Evolutionary conservation across 2,329 filamentous ascomycete genomes (phyloP).

Genomic region (Paraphoma sp.): DNA sequence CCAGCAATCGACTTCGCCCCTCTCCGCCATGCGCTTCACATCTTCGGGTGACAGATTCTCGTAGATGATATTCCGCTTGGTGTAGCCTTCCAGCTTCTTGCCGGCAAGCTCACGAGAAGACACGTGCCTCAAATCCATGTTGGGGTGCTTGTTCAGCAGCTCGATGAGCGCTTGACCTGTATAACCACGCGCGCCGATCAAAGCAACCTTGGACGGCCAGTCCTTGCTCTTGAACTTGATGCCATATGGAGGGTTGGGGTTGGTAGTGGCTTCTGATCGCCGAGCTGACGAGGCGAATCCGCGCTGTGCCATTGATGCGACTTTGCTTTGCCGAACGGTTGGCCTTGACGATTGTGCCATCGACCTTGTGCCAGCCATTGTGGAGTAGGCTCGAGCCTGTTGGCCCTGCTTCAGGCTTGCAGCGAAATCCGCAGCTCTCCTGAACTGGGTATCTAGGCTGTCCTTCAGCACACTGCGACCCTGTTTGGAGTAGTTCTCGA

Average conservation of each 20-base stretch:
- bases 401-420: constrained; percentile 65
- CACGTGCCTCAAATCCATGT: constrained; percentile 89
- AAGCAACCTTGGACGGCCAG: constrained; percentile 77
- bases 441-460: constrained; percentile 85
- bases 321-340: constrained; percentile 23
- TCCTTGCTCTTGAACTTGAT: constrained; percentile 87
- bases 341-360: constrained; percentile 35
- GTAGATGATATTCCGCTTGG: constrained; percentile 89
- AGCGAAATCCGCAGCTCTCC: constrained; percentile 76
- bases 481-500: constrained; percentile 83
- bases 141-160: constrained; percentile 84
- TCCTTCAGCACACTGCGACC: constrained; percentile 88
- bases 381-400: constrained; percentile 72
- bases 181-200: constrained; percentile 92
- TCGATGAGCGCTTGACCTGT: constrained; percentile 90
- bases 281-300: constrained; percentile 63
- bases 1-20: constrained; percentile 91
- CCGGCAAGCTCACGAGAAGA: constrained; percentile 92
- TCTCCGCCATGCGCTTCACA: constrained; percentile 81
- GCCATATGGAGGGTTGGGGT: constrained; percentile 89
- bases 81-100: constrained; percentile 86
- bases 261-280: constrained; percentile 61
- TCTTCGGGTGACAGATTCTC: constrained; percentile 90
- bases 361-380: constrained; percentile 47
- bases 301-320: constrained; percentile 50